Percentiles rank a stretch among this genome's conserved stretches.
These are phyloP conservation scores for Xylariaceae sp. DNA, from an alignment of 2,329 filamentous ascomycete genomes.

Conservation along the genomic window DNA sequence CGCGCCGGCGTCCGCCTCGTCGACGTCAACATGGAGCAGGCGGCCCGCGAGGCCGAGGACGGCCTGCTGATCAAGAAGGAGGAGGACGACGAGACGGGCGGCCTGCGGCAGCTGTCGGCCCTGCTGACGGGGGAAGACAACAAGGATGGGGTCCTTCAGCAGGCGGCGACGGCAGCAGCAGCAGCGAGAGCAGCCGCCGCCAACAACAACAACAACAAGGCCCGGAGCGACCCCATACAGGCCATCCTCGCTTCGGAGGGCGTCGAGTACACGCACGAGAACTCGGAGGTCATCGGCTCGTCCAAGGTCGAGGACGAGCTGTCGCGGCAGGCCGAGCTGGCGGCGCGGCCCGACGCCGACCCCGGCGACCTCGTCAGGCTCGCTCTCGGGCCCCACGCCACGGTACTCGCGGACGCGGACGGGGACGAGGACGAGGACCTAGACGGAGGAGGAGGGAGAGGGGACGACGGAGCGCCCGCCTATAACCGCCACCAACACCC, in stretches of 20 bases:
- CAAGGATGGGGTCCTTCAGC: conserved; percentile 29
- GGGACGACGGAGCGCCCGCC: too few relatives aligned
- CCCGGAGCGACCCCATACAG: conserved; percentile 67
- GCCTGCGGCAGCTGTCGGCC: conserved; percentile 65
- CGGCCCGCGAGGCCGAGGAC: conserved; percentile 43
- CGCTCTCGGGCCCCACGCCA: conserved; percentile 52
- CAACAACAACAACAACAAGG: conserved; percentile 28
- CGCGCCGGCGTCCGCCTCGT: conserved; percentile 74
- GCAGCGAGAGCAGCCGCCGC: too few relatives aligned
- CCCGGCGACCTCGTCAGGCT: conserved; percentile 44
- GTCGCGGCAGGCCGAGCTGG: conserved; percentile 65
- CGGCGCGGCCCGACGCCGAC: conserved; percentile 35
- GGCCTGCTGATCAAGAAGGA: conserved; percentile 39
- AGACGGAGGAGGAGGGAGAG: too few relatives aligned
- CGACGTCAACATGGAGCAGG: conserved; percentile 64
- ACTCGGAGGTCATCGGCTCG: conserved; percentile 87
- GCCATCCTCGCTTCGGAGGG: conserved; percentile 84
- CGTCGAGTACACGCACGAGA: conserved; percentile 93
- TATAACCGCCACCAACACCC: too few relatives aligned
- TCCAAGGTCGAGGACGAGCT: conserved; percentile 87
- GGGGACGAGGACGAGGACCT: too few relatives aligned
- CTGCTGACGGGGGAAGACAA: conserved; percentile 43
- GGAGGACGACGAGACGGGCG: conserved; percentile 53
- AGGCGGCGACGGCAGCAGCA: too few relatives aligned
- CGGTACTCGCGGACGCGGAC: conserved; percentile 27